Conservation (phyloP, 768 basidiomycete species). For the Boletus huronensis region DNA sequence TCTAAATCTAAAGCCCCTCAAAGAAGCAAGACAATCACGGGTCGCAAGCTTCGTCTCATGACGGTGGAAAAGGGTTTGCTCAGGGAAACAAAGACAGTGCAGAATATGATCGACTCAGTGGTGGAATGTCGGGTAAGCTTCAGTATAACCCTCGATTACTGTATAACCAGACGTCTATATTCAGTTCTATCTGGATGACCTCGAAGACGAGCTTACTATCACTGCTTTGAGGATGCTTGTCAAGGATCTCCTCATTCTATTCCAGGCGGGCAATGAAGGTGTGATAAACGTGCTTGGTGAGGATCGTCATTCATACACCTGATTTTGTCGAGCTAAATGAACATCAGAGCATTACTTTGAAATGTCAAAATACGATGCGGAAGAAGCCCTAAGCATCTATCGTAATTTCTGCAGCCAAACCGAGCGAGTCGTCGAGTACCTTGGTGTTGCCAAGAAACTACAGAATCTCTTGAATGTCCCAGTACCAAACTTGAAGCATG, state of each 20-base stretch:
- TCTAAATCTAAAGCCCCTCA: slow-evolving; percentile 36
- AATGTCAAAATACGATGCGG: slow-evolving; percentile 93
- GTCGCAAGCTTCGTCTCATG: slow-evolving; percentile 84
- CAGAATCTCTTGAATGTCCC: slow-evolving; percentile 92
- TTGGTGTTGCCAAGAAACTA: slow-evolving; percentile 88
- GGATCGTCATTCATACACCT: slow-evolving; percentile 28
- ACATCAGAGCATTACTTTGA: slow-evolving; percentile 89
- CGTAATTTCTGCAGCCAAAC: slow-evolving; percentile 94
- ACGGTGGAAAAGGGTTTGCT: slow-evolving; percentile 95
- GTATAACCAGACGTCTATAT: background rate
- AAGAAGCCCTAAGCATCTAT: slow-evolving; percentile 81
- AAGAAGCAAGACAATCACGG: slow-evolving; percentile 75
- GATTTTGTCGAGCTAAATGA: slow-evolving; percentile 12
- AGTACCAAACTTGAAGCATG: slow-evolving; percentile 91
- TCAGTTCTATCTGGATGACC: slow-evolving; percentile 90
- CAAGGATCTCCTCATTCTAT: slow-evolving; percentile 92
- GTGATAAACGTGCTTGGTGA: slow-evolving; percentile 77
- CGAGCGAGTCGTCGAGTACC: slow-evolving; percentile 87
- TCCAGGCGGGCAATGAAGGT: slow-evolving; percentile 96
- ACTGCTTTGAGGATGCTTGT: slow-evolving; percentile 90
- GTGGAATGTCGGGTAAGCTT: slow-evolving; percentile 80
- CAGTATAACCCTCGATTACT: background rate
- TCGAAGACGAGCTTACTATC: slow-evolving; percentile 88
- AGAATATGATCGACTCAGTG: slow-evolving; percentile 83
- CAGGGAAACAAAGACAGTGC: slow-evolving; percentile 88